Base-by-base conservation (phyloP, 2,329 filamentous ascomycete species). In the Pseudonectria foliicola region DNA sequence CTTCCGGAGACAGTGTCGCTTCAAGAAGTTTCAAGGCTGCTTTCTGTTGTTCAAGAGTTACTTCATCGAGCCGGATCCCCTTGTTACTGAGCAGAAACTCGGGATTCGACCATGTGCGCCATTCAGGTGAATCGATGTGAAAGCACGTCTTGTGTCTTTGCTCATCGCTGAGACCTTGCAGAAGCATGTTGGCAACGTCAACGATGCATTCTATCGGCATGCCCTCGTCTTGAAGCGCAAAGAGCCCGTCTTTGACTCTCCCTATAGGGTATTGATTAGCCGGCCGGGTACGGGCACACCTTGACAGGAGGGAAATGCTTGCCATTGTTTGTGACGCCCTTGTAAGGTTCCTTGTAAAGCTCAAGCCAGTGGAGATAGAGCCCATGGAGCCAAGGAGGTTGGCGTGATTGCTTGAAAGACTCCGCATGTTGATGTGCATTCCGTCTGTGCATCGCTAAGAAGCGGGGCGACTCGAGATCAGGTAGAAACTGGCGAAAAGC, bases 21-120 rank as follows among this genome's bases (percentile, higher is more conserved):
- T 70, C 46, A 2, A 87, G 61, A 3, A 87, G 59, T 6, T 56
- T 54, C 25, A 85, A 61, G 6, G 80, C 69, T 16, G 68, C 60
- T 14, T 63, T 55, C 3, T 71, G 67, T 13, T 71, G 54, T 0
- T 62, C 32, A 0, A 60, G 39, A 2, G 52, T 34, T 0, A 68
- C 40, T 47, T 84, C 79, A 46, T 88, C 83, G 0, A 87, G 71
- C 1, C 83, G 75, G 2, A 88, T 56, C 5, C 83, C 83, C 54
- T 83, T 82, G 55, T 79, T 62, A 35, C 73, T 72, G 11, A 87
- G 62, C 0, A 86, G 64, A 45, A 87, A 83, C 53, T 88, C 83
- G 0, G 83, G 83, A 53, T 88, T 88, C 3, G 70, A 73, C 71
- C 71, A 74, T 10, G 80, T 76, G 31, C 82, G 74, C 81, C 82